A percentile compares a stretch with the other conserved stretches of the same genome.
phyloP scores from a whole-genome alignment of 2,329 filamentous ascomycete species.

The Paracoccidioides brasiliensis region DNA sequence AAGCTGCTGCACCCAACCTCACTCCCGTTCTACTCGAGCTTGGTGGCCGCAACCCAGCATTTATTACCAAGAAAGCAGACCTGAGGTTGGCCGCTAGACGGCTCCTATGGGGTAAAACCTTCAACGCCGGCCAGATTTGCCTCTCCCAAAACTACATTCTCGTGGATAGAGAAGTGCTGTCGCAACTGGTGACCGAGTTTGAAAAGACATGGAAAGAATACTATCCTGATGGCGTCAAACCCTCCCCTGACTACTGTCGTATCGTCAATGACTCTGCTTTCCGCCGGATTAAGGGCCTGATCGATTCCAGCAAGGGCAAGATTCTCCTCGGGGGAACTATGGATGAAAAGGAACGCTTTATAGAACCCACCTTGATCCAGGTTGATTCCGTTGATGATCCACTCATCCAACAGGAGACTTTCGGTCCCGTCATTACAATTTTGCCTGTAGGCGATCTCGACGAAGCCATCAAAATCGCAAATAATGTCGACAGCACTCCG shows the following conservation, averaged over 20 bases:
- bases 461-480: constrained; percentile 70
- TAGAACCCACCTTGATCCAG: constrained; percentile 85
- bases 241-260: constrained; percentile 63
- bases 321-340: constrained; percentile 76
- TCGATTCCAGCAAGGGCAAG: constrained; percentile 71
- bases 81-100: constrained; percentile 67
- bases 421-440: constrained; percentile 83
- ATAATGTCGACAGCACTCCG: constrained; percentile 69
- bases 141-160: constrained; percentile 87
- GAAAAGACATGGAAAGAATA: constrained; percentile 60
- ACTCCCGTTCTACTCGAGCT: constrained; percentile 85
- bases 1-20: constrained; percentile 77
- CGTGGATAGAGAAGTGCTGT: constrained; percentile 60
- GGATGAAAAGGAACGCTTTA: constrained; percentile 68
- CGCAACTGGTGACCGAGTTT: constrained; percentile 60
- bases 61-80: constrained; percentile 74
- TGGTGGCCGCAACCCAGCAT: constrained; percentile 82
- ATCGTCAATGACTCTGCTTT: constrained; percentile 75
- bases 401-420: constrained; percentile 72
- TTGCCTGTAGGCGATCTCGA: constrained; percentile 68
- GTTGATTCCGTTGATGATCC: constrained; percentile 63
- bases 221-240: constrained; percentile 68
- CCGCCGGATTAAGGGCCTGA: constrained; percentile 72
- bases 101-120: constrained; percentile 74
- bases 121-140: constrained; percentile 85